These are phyloP conservation scores for Aspergillus hancockii DNA, from an alignment of 495 filamentous ascomycete species.

Conservation along the genomic window DNA sequence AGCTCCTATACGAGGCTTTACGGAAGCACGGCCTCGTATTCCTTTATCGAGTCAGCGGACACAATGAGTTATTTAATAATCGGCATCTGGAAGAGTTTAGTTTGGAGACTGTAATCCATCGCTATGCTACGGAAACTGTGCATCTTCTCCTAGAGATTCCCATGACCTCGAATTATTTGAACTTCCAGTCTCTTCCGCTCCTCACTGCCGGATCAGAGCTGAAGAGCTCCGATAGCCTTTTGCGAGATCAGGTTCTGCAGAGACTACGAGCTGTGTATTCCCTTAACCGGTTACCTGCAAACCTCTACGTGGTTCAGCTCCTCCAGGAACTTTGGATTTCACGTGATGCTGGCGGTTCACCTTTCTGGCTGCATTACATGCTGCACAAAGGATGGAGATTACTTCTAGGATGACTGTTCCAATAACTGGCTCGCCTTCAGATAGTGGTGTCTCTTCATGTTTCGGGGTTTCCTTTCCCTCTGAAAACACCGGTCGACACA, in stretches of 20 bases:
- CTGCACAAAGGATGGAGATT: constrained; percentile 19
- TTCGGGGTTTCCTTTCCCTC: too few relatives aligned
- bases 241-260: constrained; percentile 14
- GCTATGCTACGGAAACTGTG: too few relatives aligned
- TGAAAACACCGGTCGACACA: too few relatives aligned
- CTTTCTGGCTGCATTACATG: constrained; percentile 17
- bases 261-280: constrained; percentile 19
- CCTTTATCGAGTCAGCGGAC: constrained; percentile 19
- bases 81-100: too few relatives aligned
- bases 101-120: too few relatives aligned
- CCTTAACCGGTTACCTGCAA: constrained; percentile 18
- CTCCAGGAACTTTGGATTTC: constrained; percentile 18
- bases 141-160: constrained; percentile 16
- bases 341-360: constrained; percentile 12
- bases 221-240: constrained; percentile 6
- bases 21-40: constrained; percentile 17
- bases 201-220: constrained; percentile 19
- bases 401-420: too few relatives aligned
- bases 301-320: constrained; percentile 14
- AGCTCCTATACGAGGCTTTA: constrained; percentile 19
- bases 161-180: constrained; percentile 13
- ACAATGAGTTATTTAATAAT: constrained; percentile 7
- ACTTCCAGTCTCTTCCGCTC: constrained; percentile 20
- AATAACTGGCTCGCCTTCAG: too few relatives aligned
- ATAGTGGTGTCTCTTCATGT: too few relatives aligned